Evolutionary conservation across 2,329 filamentous ascomycete genomes (phyloP).

Genomic region (Fusarium verrucosum): DNA sequence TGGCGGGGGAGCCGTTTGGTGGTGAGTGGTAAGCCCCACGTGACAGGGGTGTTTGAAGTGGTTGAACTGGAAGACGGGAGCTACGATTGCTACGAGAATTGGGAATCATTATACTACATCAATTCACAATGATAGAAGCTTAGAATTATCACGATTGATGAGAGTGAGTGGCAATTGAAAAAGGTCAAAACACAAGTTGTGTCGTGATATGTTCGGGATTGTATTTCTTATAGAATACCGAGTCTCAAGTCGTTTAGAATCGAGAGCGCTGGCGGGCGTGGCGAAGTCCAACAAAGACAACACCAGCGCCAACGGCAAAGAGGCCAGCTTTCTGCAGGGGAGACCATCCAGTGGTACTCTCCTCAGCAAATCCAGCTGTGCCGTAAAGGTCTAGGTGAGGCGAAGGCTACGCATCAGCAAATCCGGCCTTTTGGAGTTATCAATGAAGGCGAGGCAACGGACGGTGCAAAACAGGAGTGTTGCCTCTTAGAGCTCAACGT

Average conservation of each 20-base stretch:
- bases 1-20: slow-evolving; percentile 32
- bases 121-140: neutral
- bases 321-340: slow-evolving; percentile 37
- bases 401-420: slow-evolving; percentile 49
- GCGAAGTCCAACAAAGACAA: slow-evolving; percentile 38
- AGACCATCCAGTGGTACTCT: slow-evolving; percentile 33
- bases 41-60: slow-evolving; percentile 40
- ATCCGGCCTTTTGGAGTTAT: slow-evolving; percentile 31
- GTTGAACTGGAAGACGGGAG: neutral
- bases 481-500: slow-evolving; percentile 78
- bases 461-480: slow-evolving; percentile 40
- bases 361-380: slow-evolving; percentile 36
- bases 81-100: neutral
- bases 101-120: neutral
- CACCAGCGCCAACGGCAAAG: slow-evolving; percentile 33
- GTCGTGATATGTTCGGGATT: slow-evolving; percentile 14
- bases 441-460: slow-evolving; percentile 34
- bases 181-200: neutral
- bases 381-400: slow-evolving; percentile 44
- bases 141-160: neutral
- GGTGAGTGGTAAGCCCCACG: slow-evolving; percentile 40
- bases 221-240: slow-evolving; percentile 18
- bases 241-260: slow-evolving; percentile 22
- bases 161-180: neutral
- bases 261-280: slow-evolving; percentile 33